Evolutionary conservation across 2,329 filamentous ascomycete genomes (phyloP).

Genomic region (Sclerotinia subarctica): DNA sequence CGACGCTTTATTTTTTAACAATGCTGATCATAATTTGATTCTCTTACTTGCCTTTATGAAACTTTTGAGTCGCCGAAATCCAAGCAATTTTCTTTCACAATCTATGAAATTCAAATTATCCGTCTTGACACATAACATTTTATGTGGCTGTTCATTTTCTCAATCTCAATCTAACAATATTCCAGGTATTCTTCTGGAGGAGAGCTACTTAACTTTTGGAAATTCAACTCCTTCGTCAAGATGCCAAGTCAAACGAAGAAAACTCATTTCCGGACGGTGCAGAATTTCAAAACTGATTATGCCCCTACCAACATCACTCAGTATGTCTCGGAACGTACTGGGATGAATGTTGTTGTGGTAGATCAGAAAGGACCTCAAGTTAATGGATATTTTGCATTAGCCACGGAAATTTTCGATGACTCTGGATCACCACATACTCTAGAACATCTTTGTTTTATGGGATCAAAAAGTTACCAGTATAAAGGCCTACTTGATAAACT

Average conservation of each 20-base stretch:
- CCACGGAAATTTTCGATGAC: slow-evolving; percentile 96
- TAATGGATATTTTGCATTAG: slow-evolving; percentile 89
- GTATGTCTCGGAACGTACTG: slow-evolving; percentile 92
- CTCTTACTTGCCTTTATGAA: background rate
- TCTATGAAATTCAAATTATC: no score
- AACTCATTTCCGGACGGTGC: slow-evolving; percentile 74
- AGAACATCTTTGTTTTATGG: slow-evolving; percentile 84
- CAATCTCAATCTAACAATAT: background rate
- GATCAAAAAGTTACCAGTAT: slow-evolving; percentile 88
- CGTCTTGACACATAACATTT: background rate
- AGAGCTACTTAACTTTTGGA: background rate
- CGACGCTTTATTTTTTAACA: background rate
- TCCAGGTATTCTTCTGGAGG: background rate
- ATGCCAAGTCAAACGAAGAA: slow-evolving; percentile 54
- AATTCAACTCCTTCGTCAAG: slow-evolving; percentile 33
- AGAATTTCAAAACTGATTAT: slow-evolving; percentile 86
- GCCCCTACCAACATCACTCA: slow-evolving; percentile 84
- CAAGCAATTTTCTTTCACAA: background rate
- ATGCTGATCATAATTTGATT: no score
- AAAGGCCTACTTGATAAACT: slow-evolving; percentile 95
- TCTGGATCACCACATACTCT: slow-evolving; percentile 87
- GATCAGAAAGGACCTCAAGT: slow-evolving; percentile 94
- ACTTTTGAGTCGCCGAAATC: background rate
- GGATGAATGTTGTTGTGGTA: slow-evolving; percentile 90
- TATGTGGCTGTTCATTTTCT: background rate